Evolutionary conservation across 2,329 filamentous ascomycete genomes (phyloP).

Genomic region (Fusarium sp.): DNA sequence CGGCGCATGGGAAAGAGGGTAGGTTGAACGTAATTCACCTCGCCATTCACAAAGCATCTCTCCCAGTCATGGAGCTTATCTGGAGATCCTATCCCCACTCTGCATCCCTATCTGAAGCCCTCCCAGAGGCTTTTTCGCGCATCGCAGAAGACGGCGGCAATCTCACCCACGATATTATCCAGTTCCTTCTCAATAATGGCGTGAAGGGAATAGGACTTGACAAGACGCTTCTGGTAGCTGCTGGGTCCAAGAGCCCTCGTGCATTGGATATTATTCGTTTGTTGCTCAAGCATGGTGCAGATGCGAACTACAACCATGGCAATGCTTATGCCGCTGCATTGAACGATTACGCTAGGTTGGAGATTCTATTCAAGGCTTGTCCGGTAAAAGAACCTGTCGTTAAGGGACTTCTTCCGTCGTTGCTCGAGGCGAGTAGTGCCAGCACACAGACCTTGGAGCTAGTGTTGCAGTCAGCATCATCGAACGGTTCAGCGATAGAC

Average conservation of each 20-base stretch:
- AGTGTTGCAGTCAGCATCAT: neutral
- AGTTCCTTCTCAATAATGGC: neutral
- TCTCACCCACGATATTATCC: neutral
- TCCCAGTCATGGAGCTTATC: neutral
- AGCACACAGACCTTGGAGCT: neutral
- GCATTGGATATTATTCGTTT: neutral
- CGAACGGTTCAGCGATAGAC: neutral
- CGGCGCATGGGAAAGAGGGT: neutral
- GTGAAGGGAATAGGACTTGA: neutral
- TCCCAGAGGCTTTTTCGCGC: neutral
- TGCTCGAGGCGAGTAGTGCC: neutral
- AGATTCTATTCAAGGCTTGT: neutral
- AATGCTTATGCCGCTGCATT: neutral
- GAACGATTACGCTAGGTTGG: neutral
- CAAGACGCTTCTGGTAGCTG: neutral
- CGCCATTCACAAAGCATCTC: neutral
- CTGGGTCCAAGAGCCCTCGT: neutral
- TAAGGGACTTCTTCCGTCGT: neutral
- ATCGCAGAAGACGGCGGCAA: neutral
- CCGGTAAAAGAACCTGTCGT: neutral
- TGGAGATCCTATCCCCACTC: neutral
- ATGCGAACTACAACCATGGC: neutral
- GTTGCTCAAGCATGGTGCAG: neutral
- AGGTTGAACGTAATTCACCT: neutral
- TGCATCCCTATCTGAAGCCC: neutral